A percentile compares a stretch with the other conserved stretches of the same genome.
phyloP scores from a whole-genome alignment of 257 asterid species.

The Handroanthus guayacan region DNA sequence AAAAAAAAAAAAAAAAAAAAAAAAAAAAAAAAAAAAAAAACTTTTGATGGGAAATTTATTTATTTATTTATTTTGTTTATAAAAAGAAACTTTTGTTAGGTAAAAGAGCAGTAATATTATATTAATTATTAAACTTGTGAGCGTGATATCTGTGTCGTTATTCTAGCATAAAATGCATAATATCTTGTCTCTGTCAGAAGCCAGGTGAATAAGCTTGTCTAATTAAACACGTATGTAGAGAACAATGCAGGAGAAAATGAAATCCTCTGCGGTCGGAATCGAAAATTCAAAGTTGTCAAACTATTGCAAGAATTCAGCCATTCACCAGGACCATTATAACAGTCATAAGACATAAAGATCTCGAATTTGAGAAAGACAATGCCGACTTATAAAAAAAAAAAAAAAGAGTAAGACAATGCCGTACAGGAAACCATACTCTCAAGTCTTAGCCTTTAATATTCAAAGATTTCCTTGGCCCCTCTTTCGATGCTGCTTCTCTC shows the following conservation, averaged over 20 bases:
- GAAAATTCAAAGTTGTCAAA: not conserved
- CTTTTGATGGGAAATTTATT: too few species aligned
- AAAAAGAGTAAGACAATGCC: not conserved
- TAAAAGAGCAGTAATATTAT: too few species aligned
- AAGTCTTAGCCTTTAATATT: not conserved
- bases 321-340: too few species aligned
- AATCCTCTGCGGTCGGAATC: not conserved
- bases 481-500: not conserved
- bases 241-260: not conserved
- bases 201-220: not conserved
- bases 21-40: too few species aligned
- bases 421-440: not conserved
- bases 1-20: too few species aligned
- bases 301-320: not conserved
- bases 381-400: not conserved
- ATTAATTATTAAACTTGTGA: too few species aligned
- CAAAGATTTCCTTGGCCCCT: not conserved
- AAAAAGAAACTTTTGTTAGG: too few species aligned
- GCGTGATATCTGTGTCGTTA: not conserved
- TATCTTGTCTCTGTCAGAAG: slow-evolving; percentile 5
- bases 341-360: too few species aligned
- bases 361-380: too few species aligned
- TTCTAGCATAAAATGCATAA: not conserved
- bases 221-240: not conserved
- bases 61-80: too few species aligned